Evolutionary conservation across 2,329 filamentous ascomycete species (phyloP).

Genomic region (Diaporthe citri): DNA sequence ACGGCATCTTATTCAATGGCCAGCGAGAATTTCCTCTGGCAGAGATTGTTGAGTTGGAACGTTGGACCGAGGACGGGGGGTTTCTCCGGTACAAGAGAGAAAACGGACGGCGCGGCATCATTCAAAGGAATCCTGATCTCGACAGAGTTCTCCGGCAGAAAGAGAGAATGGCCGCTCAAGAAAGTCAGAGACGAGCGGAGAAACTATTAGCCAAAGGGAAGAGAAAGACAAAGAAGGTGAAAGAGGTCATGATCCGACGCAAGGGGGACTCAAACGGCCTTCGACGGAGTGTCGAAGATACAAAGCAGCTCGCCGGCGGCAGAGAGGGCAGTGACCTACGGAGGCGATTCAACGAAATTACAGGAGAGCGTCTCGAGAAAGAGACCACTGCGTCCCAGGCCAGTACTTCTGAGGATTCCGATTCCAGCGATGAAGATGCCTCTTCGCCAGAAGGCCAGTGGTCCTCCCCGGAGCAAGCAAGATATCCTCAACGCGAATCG

Average conservation of each 20-base stretch:
- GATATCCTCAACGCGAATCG: background rate
- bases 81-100: background rate
- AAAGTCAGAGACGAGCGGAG: background rate
- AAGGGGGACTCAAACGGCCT: background rate
- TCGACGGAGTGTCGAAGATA: background rate
- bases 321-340: background rate
- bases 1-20: background rate
- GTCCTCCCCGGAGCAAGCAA: background rate
- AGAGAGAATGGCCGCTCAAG: conserved; percentile 9
- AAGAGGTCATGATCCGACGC: conserved; percentile 33
- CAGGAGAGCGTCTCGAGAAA: background rate
- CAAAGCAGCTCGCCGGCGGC: background rate
- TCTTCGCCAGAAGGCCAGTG: background rate
- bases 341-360: background rate
- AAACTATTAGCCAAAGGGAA: conserved; percentile 6
- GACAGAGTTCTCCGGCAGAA: conserved; percentile 29
- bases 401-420: background rate
- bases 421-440: background rate
- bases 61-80: accelerated
- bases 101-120: background rate
- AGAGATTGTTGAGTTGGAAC: background rate
- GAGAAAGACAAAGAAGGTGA: conserved; percentile 29
- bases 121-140: background rate
- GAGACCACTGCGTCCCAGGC: background rate
- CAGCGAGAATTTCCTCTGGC: background rate